A percentile compares a stretch with the other conserved stretches of the same genome.
phyloP scores from a whole-genome alignment of 2,329 filamentous ascomycete species.

The Dryadomyces sulphureus region DNA sequence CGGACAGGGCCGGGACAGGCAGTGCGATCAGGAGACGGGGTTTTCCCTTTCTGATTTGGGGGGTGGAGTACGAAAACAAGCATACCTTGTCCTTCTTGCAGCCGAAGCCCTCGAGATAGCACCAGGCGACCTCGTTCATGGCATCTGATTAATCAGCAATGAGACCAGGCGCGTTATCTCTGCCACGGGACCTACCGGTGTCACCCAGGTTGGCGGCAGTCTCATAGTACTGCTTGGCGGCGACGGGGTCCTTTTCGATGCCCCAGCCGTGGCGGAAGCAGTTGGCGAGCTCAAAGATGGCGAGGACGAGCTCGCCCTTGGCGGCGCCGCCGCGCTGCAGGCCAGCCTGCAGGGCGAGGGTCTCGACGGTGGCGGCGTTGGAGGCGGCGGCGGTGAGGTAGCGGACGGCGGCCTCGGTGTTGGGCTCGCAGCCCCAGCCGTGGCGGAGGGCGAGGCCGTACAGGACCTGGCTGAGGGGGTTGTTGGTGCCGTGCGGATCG shows the following conservation, averaged over 20 bases:
- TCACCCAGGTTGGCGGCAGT: constrained; percentile 94
- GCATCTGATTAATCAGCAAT: constrained; percentile 44
- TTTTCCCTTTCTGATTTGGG: too few relatives aligned
- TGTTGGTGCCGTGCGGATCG: constrained; percentile 71
- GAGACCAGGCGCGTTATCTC: too few relatives aligned
- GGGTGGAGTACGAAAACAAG: not conserved
- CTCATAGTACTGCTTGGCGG: constrained; percentile 90
- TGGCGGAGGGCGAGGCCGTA: constrained; percentile 87
- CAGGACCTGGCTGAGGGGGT: constrained; percentile 86
- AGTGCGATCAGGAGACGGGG: not conserved
- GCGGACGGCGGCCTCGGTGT: constrained; percentile 59
- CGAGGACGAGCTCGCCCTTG: constrained; percentile 90
- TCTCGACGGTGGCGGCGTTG: constrained; percentile 78
- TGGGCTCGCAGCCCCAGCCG: constrained; percentile 74
- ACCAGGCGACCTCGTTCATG: constrained; percentile 95
- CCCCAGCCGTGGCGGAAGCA: constrained; percentile 94
- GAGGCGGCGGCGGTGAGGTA: constrained; percentile 82
- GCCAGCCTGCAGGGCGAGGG: constrained; percentile 69
- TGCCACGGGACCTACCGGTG: constrained; percentile 37
- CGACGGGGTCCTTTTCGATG: constrained; percentile 68
- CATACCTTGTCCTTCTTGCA: constrained; percentile 97
- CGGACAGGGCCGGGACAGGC: too few relatives aligned
- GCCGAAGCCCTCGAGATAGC: constrained; percentile 91
- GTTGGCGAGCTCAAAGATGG: constrained; percentile 89
- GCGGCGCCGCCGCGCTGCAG: constrained; percentile 87